These are phyloP conservation scores for Fusarium begoniae DNA, from an alignment of 2,329 filamentous ascomycete species.

Conservation along the genomic window DNA sequence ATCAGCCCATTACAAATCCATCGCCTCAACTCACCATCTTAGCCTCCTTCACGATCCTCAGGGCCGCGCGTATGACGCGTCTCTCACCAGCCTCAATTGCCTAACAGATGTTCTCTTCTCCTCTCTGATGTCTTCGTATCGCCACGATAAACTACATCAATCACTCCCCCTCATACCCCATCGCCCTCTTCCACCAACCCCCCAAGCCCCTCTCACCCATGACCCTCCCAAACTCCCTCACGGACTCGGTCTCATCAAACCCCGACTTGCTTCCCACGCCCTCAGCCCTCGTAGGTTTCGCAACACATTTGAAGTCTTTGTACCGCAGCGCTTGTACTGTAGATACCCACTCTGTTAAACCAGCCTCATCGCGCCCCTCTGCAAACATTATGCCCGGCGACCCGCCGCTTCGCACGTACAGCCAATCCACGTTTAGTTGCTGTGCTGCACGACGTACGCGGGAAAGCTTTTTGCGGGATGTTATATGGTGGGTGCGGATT, in stretches of 20 bases:
- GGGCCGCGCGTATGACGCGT: conserved; percentile 27
- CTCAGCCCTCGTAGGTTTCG: conserved; percentile 46
- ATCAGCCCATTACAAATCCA: neutral
- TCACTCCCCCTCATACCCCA: conserved; percentile 60
- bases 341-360: conserved; percentile 70
- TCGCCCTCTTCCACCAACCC: conserved; percentile 73
- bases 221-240: conserved; percentile 69
- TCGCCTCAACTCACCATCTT: neutral
- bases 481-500: conserved; percentile 84
- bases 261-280: conserved; percentile 29
- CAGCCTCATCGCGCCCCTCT: conserved; percentile 63
- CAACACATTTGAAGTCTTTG: conserved; percentile 75
- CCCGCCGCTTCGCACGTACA: conserved; percentile 73
- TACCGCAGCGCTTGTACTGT: conserved; percentile 72
- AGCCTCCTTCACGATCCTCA: neutral
- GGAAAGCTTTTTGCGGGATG: conserved; percentile 75
- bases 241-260: conserved; percentile 67
- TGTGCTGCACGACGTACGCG: conserved; percentile 70
- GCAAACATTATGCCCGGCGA: conserved; percentile 83
- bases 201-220: conserved; percentile 70
- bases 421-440: conserved; percentile 64
- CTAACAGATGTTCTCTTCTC: neutral
- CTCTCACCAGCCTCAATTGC: neutral
- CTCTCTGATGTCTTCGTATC: neutral
- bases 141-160: neutral